Base-by-base conservation (phyloP, 768 basidiomycete genomes). In the Cyclocybe cylindracea region DNA sequence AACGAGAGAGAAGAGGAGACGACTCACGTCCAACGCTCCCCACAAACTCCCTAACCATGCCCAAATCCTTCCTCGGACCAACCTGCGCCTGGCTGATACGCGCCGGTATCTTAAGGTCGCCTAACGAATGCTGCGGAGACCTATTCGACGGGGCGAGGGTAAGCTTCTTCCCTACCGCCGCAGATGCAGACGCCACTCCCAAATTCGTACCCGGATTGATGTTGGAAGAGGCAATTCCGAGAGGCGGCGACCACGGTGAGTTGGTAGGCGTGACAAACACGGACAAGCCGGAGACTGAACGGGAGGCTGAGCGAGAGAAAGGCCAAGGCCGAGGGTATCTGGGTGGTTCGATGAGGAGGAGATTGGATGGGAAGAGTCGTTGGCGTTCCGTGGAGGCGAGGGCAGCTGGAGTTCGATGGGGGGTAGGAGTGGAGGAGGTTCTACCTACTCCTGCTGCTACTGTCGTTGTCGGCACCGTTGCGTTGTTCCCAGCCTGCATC, bases 41-140 rank as follows among this genome's bases (percentile, higher is more conserved):
- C 9, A 92, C 93, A 77, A 96, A 97, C 62, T 93, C 91, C 54
- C 86, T 79, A 4, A 95, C 90, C 79, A 92, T 85, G 0, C 82
- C 83, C 64, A 94, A 73, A 67, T 91, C 89, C 58, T 88, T 72
- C 65, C 84, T 79, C 44, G 94, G 64, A 11, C 85, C 84, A 2
- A 85, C 84, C 70, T 94, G 93, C 47, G 89, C 90, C 61, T 87
- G 86, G 61, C 84, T 90, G 50, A 92, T 87, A 61, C 85, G 51
- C 18, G 84, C 77, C 10, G 87, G 87, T 29, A 89, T 89, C 75
- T 88, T 89, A 35, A 89, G 63, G 64, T 89, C 87, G 3, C 87
- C 85, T 35, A 89, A 63, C 11, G 86, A 87, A 59, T 65, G 64
- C 13, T 51, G 51, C 7, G 53, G 53, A 11, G 60, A 54, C 9